These are phyloP conservation scores for Phytophthora brassicae DNA, from an alignment of 352 stramenopile species.

Conservation along the genomic window DNA sequence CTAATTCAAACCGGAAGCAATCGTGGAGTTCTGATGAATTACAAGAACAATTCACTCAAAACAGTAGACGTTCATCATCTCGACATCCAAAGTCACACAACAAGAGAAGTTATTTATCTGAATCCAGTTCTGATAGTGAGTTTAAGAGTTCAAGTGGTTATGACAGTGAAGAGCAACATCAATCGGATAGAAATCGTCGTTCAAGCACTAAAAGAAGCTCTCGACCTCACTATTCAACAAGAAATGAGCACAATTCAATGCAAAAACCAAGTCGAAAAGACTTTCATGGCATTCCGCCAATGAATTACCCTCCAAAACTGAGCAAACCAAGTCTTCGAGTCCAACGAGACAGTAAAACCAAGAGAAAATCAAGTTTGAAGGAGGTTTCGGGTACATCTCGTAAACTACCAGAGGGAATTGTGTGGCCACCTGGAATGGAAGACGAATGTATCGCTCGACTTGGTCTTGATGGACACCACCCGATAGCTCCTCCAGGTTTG, in stretches of 20 bases:
- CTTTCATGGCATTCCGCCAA: not conserved
- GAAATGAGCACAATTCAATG: not conserved
- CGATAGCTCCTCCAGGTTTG: conserved; percentile 46
- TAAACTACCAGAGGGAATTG: conserved; percentile 20
- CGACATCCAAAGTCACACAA: not conserved
- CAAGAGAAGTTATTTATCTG: not conserved
- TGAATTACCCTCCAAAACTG: conserved; percentile 7
- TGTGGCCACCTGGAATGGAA: conserved; percentile 64
- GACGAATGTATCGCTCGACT: conserved; percentile 31
- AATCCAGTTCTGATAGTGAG: conserved; percentile 9
- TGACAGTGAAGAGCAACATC: conserved; percentile 1
- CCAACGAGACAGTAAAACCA: not conserved
- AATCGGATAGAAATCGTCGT: not conserved
- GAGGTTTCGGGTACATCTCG: not conserved
- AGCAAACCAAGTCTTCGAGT: not conserved
- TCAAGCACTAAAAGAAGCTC: not conserved
- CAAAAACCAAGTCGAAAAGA: not conserved
- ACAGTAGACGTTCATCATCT: not conserved
- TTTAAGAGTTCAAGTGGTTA: not conserved
- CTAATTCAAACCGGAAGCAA: not conserved
- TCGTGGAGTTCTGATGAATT: not conserved
- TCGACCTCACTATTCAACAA: not conserved
- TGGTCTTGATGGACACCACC: conserved; percentile 29
- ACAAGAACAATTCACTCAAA: not conserved
- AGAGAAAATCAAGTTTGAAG: not conserved